A percentile compares a stretch with the other conserved stretches of the same genome.
phyloP scores from a whole-genome alignment of 805 yeast genomes.

The Metschnikowia santaceciliae region DNA sequence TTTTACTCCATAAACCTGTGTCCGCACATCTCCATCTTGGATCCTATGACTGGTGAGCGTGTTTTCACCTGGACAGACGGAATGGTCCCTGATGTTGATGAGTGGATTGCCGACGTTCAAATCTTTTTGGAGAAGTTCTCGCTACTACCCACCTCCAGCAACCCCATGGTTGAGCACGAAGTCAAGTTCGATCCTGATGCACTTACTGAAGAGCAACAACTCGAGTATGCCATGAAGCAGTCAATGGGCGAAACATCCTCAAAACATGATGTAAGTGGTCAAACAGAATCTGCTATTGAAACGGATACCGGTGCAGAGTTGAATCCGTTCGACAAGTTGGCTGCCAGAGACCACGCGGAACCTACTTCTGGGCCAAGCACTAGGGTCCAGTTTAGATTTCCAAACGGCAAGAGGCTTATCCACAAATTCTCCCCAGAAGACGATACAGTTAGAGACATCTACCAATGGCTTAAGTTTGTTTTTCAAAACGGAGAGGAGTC shows the following conservation, averaged over 20 bases:
- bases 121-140: constrained; percentile 67
- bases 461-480: constrained; percentile 61
- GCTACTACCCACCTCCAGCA: constrained; percentile 55
- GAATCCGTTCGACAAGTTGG: constrained; percentile 48
- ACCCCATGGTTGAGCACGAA: constrained; percentile 64
- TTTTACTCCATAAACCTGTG: constrained; percentile 65
- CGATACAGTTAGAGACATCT: constrained; percentile 60
- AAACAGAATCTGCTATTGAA: constrained; percentile 23
- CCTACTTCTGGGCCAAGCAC: constrained; percentile 62
- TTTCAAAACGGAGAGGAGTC: constrained; percentile 41
- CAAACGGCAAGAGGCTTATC: constrained; percentile 79
- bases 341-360: constrained; percentile 54
- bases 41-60: constrained; percentile 94
- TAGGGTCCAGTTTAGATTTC: constrained; percentile 82
- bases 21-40: constrained; percentile 91
- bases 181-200: constrained; percentile 57
- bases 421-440: constrained; percentile 53
- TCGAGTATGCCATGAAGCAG: constrained; percentile 68
- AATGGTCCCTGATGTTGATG: constrained; percentile 52
- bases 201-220: constrained; percentile 79
- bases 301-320: constrained; percentile 14
- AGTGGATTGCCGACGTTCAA: constrained; percentile 64
- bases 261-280: constrained; percentile 9
- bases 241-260: constrained; percentile 41
- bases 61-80: constrained; percentile 69